Percentiles rank a stretch among this genome's conserved stretches.
Conservation (phyloP, 1,284 basidiomycete species). For the Coniophora puteana region DNA sequence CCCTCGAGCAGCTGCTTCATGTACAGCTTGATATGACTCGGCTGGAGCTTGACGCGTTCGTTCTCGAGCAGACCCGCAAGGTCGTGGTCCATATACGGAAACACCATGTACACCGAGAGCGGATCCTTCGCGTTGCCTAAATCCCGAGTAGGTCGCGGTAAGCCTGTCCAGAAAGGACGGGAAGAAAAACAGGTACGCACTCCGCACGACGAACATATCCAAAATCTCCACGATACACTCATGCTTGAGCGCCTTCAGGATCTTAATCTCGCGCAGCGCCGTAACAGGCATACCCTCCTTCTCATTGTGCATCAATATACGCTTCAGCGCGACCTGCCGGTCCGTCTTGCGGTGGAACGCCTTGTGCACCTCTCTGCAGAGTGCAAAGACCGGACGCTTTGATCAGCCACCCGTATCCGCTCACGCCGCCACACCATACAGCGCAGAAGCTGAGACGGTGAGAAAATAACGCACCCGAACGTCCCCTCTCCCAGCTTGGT, state of each 20-base stretch:
- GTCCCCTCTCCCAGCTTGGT: constrained; percentile 93
- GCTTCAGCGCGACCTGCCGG: constrained; percentile 82
- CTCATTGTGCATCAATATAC: constrained; percentile 94
- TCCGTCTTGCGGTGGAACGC: constrained; percentile 66
- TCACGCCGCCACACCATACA: constrained; percentile 1
- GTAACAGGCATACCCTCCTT: constrained; percentile 97
- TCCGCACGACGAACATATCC: constrained; percentile 87
- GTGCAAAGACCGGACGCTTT: constrained; percentile 5
- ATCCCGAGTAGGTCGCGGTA: background rate
- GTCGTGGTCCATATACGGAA: constrained; percentile 99
- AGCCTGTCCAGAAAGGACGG: background rate
- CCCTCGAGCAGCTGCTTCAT: constrained; percentile 95
- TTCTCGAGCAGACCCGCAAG: constrained; percentile 93
- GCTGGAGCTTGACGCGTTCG: constrained; percentile 74
- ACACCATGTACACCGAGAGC: constrained; percentile 95
- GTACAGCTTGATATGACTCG: constrained; percentile 91
- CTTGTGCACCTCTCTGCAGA: constrained; percentile 83
- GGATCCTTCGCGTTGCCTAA: constrained; percentile 52
- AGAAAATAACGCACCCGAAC: constrained; percentile 69
- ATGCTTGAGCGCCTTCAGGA: constrained; percentile 88
- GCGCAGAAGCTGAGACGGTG: constrained; percentile 1
- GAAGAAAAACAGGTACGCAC: constrained; percentile 35
- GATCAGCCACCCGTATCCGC: constrained; percentile 9
- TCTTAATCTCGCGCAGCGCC: constrained; percentile 97
- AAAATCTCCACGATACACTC: constrained; percentile 84